Evolutionary conservation across 495 filamentous ascomycete genomes (phyloP).

Genomic region (Haplographium delicatum): DNA sequence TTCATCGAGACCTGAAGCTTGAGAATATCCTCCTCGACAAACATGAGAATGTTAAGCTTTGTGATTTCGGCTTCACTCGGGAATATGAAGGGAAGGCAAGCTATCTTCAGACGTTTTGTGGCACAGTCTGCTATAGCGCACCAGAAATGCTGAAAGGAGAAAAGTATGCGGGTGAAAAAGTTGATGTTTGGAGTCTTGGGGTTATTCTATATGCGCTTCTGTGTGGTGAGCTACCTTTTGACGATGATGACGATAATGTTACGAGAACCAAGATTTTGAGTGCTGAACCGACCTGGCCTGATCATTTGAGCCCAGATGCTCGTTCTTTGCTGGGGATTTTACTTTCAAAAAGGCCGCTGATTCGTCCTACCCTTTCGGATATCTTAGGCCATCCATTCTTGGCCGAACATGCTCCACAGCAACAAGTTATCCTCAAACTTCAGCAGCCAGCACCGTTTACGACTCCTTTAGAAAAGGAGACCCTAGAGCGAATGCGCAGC

Average conservation of each 20-base stretch:
- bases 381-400: conserved; percentile 88
- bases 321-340: conserved; percentile 67
- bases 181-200: conserved; percentile 96
- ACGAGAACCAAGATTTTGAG: conserved; percentile 82
- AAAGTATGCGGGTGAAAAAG: conserved; percentile 95
- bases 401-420: conserved; percentile 78
- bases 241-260: conserved; percentile 83
- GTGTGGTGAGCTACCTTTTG: conserved; percentile 89
- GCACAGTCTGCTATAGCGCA: conserved; percentile 94
- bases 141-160: conserved; percentile 98
- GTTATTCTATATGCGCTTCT: conserved; percentile 93
- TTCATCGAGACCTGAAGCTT: conserved; percentile 93
- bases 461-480: conserved; percentile 84
- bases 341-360: conserved; percentile 81
- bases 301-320: conserved; percentile 71
- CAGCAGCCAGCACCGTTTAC: conserved; percentile 81
- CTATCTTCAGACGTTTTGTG: conserved; percentile 96
- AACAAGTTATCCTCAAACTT: conserved; percentile 84
- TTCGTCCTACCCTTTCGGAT: conserved; percentile 80
- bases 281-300: conserved; percentile 79
- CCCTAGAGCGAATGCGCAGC: conserved; percentile 86
- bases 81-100: conserved; percentile 95
- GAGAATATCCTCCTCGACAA: conserved; percentile 98
- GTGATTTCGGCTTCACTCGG: conserved; percentile 95
- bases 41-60: conserved; percentile 96